Evolutionary conservation across 2,329 filamentous ascomycete species (phyloP), one percentile per base, ranked within the genome.

Genomic region (Nectriaceae sp.): DNA sequence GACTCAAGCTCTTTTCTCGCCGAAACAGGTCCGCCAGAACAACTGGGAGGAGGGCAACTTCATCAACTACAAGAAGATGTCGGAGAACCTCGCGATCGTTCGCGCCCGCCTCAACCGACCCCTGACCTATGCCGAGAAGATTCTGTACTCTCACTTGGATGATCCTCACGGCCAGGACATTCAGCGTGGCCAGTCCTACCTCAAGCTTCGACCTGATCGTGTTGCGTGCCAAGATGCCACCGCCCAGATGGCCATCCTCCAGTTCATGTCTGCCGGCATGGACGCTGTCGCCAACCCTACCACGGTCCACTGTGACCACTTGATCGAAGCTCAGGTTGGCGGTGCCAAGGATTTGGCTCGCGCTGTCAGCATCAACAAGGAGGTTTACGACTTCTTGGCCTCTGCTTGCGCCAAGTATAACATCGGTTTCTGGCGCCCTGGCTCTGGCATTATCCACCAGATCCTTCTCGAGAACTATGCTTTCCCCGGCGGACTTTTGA

Each of bases 11-110:
- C 13, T 29, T 53, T 44, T 26, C 39, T 46, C 33, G 26, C 40
- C 26, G 46, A 31, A 13, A 44, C 46, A 84, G 80, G 80, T 99
- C 73, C 88, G 88, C 75, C 96, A 97, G 83, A 96, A 93, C 82
- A 97, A 90, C 78, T 90, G 86, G 82, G 94, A 99, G 77, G 88
- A 91, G 74, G 84, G 83, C 74, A 94, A 95, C 83, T 97, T 90
- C 82, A 96, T 97, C 82, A 96, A 97, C 83, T 99, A 99, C 74
- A 91, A 90, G 84, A 97, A 97, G 84, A 97, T 97, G 91, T 91
- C 89, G 65, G 92, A 97, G 80, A 97, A 96, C 83, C 84, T 99
- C 53, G 79, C 85, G 66, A 85, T 99, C 72, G 94, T 99, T 63
- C 89, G 94, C 68, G 74, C 79, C 65, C 87, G 94, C 67, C 83